Percentiles rank a stretch among this genome's conserved stretches.
Evolutionary conservation across 2,329 filamentous ascomycete species (phyloP).

Genomic region (Stemphylium vesicarium): DNA sequence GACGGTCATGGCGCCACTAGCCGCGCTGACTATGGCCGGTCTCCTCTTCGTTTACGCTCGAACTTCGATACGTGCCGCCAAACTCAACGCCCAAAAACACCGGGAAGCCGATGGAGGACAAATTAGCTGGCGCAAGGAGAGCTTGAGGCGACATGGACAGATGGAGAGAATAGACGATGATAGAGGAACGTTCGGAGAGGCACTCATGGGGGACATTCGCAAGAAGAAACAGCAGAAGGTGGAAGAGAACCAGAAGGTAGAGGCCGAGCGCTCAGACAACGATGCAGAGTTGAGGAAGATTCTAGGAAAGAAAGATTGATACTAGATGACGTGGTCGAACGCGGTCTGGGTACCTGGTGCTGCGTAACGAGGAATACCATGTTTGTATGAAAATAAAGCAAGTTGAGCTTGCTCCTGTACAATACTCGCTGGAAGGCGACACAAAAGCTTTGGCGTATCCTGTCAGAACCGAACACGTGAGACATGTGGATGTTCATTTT

Average conservation of each 20-base stretch:
- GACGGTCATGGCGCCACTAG: conserved; percentile 65
- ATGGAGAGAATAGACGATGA: conserved; percentile 53
- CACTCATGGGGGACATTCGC: conserved; percentile 40
- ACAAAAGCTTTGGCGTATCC: too few species aligned
- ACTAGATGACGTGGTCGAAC: not conserved
- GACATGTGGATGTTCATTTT: not conserved
- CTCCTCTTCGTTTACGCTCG: conserved; percentile 67
- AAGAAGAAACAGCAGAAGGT: conserved; percentile 37
- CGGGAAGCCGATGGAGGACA: conserved; percentile 64
- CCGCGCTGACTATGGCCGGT: conserved; percentile 67
- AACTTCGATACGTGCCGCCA: conserved; percentile 70
- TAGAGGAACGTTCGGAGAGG: conserved; percentile 40
- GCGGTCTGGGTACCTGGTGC: too few species aligned
- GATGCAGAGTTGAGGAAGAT: conserved; percentile 49
- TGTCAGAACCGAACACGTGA: too few species aligned
- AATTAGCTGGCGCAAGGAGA: conserved; percentile 63
- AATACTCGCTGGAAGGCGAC: too few species aligned
- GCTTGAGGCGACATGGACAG: conserved; percentile 59
- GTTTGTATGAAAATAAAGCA: too few species aligned
- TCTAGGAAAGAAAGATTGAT: conserved; percentile 42
- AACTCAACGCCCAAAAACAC: conserved; percentile 67
- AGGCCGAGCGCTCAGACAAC: conserved; percentile 42
- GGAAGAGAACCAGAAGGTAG: conserved; percentile 34
- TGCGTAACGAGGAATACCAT: too few species aligned
- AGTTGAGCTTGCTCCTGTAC: too few species aligned